Base-by-base conservation (phyloP, 768 basidiomycete genomes). In the Amanita thiersii region DNA sequence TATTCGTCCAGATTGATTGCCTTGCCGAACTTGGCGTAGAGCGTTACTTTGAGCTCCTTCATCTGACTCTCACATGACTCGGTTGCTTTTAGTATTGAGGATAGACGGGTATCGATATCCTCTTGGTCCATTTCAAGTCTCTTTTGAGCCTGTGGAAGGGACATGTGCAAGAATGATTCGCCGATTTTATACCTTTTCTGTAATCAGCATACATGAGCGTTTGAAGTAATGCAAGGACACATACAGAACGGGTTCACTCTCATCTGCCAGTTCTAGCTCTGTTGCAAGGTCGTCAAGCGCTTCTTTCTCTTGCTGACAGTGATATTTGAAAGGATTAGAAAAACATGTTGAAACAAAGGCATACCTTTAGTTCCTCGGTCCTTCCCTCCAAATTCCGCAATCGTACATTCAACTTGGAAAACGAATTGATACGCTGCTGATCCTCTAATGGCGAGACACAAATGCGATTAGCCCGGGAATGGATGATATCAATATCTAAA, bases 1-100 rank as follows among this genome's bases (percentile, higher is more conserved):
- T 59, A 85, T 55, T 86, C 87, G 57, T 94, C 91, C 34, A 96
- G 74, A 59, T 96, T 96, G 61, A 94, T 94, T 28, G 91, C 85
- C 30, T 73, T 77, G 14, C 92, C 92, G 56, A 97, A 97, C 62
- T 92, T 93, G 19, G 86, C 87, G 54, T 96, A 96, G 41, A 92
- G 56, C 0, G 68, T 56, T 30, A 84, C 72, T 57, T 92, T 92
- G 32, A 91, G 75, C 39, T 74, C 74, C 54, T 85, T 83, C 87
- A 91, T 89, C 52, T 77, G 66, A 23, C 60, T 68, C 51, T 87
- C 81, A 55, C 81, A 86, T 14, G 79, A 71, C 39, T 80, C 77
- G 12, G 77, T 75, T 25, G 69, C 66, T 6, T 56, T 55, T 5
- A 73, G 58, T 0, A 86, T 56, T 9, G 56, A 57, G 1, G 68